Conservation (phyloP, 257 asterid genomes). For the Solanum pinnatisectum region DNA sequence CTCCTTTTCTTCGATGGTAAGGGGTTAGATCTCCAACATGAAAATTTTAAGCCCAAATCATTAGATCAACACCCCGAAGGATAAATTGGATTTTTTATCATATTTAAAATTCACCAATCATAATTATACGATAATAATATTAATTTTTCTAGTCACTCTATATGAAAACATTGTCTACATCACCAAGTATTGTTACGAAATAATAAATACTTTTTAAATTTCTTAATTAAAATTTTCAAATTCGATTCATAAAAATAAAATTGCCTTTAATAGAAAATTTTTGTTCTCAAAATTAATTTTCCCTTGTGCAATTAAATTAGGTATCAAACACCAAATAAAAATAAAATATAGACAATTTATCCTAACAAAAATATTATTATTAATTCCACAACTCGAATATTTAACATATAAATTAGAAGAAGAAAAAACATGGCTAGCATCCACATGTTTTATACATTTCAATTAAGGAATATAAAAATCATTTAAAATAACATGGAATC, state of each 20-base stretch:
- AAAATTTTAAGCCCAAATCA: too few species aligned
- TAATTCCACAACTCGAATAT: neutral
- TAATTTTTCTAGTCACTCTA: neutral
- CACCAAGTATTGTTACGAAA: neutral
- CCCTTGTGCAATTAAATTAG: too few species aligned
- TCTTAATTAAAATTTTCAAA: too few species aligned
- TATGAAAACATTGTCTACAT: neutral
- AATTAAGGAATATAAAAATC: neutral
- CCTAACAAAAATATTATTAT: neutral
- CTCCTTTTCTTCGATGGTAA: rapidly evolving
- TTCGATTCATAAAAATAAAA: too few species aligned
- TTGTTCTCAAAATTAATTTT: too few species aligned
- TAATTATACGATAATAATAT: neutral
- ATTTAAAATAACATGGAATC: neutral
- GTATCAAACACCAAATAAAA: too few species aligned
- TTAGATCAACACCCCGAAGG: too few species aligned
- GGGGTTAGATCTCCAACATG: rapidly evolving
- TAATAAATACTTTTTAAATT: too few species aligned
- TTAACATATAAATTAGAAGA: too few species aligned
- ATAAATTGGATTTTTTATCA: neutral
- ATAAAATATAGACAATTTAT: too few species aligned
- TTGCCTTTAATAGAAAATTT: too few species aligned
- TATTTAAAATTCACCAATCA: too few species aligned
- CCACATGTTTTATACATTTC: neutral
- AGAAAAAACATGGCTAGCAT: neutral